phyloP scores from a whole-genome alignment of 163 green algal genomes.

The Chlorella variabilis region DNA sequence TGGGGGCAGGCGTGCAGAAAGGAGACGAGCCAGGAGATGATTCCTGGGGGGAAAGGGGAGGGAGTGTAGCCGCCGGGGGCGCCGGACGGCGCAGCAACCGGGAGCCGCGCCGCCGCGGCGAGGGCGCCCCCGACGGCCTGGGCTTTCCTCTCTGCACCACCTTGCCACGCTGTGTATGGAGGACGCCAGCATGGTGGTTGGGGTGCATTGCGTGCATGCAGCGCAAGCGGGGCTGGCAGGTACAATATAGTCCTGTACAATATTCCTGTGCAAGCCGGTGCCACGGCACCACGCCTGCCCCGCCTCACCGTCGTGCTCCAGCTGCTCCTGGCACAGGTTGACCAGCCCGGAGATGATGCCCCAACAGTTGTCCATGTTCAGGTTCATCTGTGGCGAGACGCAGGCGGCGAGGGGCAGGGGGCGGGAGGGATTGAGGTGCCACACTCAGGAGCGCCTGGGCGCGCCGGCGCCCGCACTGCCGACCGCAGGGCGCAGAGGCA shows the following conservation, averaged over 20 bases:
- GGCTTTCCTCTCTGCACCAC: conserved; percentile 37
- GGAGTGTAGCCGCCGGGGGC: conserved; percentile 17
- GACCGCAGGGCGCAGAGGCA: too few relatives aligned
- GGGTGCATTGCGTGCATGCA: conserved; percentile 13
- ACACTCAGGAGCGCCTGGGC: background rate
- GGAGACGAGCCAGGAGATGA: background rate
- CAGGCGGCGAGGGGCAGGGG: background rate
- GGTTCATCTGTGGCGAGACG: conserved; percentile 85
- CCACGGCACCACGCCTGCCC: too few relatives aligned
- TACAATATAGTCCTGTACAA: background rate
- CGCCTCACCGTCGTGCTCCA: conserved; percentile 74
- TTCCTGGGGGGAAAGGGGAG: background rate
- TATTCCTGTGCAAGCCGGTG: too few relatives aligned
- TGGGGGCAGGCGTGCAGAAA: background rate
- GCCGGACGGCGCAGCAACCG: background rate
- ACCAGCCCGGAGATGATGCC: conserved; percentile 90
- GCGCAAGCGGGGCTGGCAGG: background rate
- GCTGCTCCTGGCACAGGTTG: conserved; percentile 74
- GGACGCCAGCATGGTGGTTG: conserved; percentile 34
- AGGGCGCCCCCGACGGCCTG: background rate
- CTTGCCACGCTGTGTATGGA: conserved; percentile 34
- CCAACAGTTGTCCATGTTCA: conserved; percentile 97
- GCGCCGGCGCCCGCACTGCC: too few relatives aligned
- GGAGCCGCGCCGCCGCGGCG: background rate
- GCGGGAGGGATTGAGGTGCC: background rate